Evolutionary conservation across 352 stramenopile genomes (phyloP).

Genomic region (Globisporangium splendens): DNA sequence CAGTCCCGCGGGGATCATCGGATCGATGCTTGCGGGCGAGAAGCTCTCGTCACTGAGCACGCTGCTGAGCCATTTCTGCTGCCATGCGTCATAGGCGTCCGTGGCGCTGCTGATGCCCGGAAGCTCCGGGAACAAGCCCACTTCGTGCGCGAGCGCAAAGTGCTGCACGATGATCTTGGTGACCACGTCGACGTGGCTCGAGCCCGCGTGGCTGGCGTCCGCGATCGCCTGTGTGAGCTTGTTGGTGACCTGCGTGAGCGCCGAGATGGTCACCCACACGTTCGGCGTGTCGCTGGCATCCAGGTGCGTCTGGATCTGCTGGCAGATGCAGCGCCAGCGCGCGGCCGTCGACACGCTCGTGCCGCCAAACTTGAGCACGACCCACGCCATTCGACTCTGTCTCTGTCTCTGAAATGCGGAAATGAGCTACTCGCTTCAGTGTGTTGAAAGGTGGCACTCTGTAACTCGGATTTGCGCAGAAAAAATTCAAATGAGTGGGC

Average conservation of each 20-base stretch:
- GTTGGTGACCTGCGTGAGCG: constrained; percentile 86
- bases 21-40: constrained; percentile 36
- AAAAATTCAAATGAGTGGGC: too few species aligned
- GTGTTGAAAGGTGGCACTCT: not conserved
- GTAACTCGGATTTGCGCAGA: too few species aligned
- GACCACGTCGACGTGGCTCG: constrained; percentile 42
- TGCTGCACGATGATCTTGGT: constrained; percentile 62
- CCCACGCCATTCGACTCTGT: constrained; percentile 35
- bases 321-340: constrained; percentile 79
- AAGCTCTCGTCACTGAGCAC: constrained; percentile 54
- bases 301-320: constrained; percentile 62
- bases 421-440: constrained; percentile 12
- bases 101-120: constrained; percentile 25
- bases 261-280: constrained; percentile 88
- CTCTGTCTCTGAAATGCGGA: not conserved
- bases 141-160: constrained; percentile 68
- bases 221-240: constrained; percentile 65
- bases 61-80: constrained; percentile 56
- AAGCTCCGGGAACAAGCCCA: constrained; percentile 47
- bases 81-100: constrained; percentile 52
- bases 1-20: constrained; percentile 36
- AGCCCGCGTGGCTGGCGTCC: constrained; percentile 31
- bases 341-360: constrained; percentile 81
- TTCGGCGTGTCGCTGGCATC: constrained; percentile 25
- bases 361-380: constrained; percentile 89